Conservation (phyloP, 2,329 filamentous ascomycete species). For the Beauveria sp. region DNA sequence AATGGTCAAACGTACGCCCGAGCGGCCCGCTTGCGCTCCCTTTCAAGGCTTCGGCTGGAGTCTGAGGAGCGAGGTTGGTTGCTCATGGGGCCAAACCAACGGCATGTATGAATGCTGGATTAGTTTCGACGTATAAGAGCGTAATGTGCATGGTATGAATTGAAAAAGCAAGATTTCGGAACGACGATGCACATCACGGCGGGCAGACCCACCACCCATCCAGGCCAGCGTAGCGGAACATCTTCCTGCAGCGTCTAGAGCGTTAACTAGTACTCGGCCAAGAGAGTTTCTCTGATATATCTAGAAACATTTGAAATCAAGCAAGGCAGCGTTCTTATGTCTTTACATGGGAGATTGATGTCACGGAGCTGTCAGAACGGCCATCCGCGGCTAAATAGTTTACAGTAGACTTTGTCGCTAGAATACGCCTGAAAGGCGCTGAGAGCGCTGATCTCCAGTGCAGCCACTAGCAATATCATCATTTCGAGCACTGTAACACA, state of each 20-base stretch:
- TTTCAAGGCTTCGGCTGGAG: slow-evolving; percentile 18
- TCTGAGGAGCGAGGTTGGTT: slow-evolving; percentile 12
- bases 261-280: neutral
- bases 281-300: neutral
- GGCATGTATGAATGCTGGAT: neutral
- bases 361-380: neutral
- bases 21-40: slow-evolving; percentile 22
- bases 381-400: too few relatives aligned
- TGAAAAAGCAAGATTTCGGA: neutral
- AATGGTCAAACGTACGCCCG: slow-evolving; percentile 18
- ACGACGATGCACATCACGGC: neutral
- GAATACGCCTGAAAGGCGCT: neutral
- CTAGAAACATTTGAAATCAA: too few relatives aligned
- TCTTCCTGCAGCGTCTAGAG: neutral
- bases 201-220: neutral
- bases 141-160: neutral
- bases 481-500: neutral
- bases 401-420: neutral
- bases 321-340: too few relatives aligned
- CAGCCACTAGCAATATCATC: too few relatives aligned
- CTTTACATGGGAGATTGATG: too few relatives aligned
- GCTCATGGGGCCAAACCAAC: slow-evolving; percentile 12
- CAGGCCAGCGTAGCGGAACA: neutral
- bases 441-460: too few relatives aligned
- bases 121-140: neutral